phyloP scores from a whole-genome alignment of 2,329 filamentous ascomycete species.

The Calonectria henricotiae region DNA sequence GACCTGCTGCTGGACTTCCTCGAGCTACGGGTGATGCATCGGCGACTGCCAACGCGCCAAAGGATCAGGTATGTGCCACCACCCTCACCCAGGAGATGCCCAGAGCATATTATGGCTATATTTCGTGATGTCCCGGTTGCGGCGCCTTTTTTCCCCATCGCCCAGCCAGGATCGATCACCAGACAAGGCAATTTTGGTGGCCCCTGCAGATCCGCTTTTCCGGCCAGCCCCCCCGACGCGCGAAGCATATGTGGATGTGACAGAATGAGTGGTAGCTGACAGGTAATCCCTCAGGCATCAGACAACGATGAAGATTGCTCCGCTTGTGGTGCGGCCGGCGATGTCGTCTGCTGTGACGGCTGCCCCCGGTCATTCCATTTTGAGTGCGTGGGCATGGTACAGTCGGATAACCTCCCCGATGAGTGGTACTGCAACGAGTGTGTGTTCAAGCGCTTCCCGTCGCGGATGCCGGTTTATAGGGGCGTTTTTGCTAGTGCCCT shows the following conservation, averaged over 20 bases:
- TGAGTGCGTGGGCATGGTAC: conserved; percentile 86
- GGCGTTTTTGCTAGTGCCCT: conserved; percentile 77
- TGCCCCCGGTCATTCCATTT: conserved; percentile 94
- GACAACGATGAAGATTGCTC: conserved; percentile 95
- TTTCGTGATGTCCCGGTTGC: conserved; percentile 37
- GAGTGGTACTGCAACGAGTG: conserved; percentile 91
- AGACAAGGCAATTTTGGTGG: conserved; percentile 49
- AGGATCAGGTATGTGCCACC: conserved; percentile 66
- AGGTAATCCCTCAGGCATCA: conserved; percentile 52
- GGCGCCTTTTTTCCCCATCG: conserved; percentile 44
- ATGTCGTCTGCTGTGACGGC: conserved; percentile 93
- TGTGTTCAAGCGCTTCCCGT: conserved; percentile 67
- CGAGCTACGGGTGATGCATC: conserved; percentile 77
- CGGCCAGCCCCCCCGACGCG: conserved; percentile 45
- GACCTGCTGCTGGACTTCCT: conserved; percentile 79
- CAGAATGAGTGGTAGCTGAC: conserved; percentile 55
- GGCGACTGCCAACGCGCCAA: conserved; percentile 69
- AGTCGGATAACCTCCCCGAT: conserved; percentile 77
- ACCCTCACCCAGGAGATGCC: background rate
- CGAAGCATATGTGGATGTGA: conserved; percentile 45
- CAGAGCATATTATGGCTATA: conserved; percentile 6
- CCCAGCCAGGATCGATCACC: conserved; percentile 46
- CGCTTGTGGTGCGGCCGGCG: conserved; percentile 86
- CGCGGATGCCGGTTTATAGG: conserved; percentile 64
- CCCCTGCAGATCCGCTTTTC: conserved; percentile 52